Percentiles rank a stretch among this genome's conserved stretches.
These are phyloP conservation scores for Pichia thaimueangensis DNA, from an alignment of 805 yeast species.

Conservation along the genomic window DNA sequence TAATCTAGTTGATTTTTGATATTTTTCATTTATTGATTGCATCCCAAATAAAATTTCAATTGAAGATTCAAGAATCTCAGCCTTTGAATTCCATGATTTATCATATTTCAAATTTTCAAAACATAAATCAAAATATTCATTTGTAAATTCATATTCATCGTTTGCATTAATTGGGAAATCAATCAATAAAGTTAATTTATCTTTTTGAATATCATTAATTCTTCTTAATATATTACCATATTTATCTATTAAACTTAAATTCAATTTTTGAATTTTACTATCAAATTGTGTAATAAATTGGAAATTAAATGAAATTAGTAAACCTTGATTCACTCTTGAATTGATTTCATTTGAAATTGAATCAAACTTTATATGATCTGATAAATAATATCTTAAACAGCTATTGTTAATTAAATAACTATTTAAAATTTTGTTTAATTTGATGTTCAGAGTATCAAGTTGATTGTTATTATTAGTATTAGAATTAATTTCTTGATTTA, in stretches of 20 bases:
- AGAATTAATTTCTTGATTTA: conserved; percentile 6
- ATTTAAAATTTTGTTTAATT: not conserved
- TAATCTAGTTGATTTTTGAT: conserved; percentile 16
- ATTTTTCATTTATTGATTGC: conserved; percentile 19
- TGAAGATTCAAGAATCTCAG: conserved; percentile 15
- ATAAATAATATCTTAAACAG: conserved; percentile 16
- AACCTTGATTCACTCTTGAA: not conserved
- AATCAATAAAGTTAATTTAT: conserved; percentile 17
- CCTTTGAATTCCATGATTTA: conserved; percentile 25
- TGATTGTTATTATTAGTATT: not conserved
- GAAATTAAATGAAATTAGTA: conserved; percentile 21
- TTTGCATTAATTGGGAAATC: conserved; percentile 18
- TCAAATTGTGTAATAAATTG: conserved; percentile 16
- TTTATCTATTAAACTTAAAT: conserved; percentile 25
- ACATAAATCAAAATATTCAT: conserved; percentile 26
- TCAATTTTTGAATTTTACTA: conserved; percentile 19
- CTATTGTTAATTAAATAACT: conserved; percentile 10
- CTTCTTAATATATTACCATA: conserved; percentile 25
- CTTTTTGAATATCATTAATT: conserved; percentile 18
- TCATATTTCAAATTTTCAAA: conserved; percentile 27
- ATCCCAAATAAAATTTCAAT: conserved; percentile 24
- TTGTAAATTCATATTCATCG: conserved; percentile 12
- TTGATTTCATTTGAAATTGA: conserved; percentile 1
- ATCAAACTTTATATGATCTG: conserved; percentile 10
- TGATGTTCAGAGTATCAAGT: not conserved